phyloP scores from a whole-genome alignment of 1,284 basidiomycete genomes.

The Pascua guehoae region DNA sequence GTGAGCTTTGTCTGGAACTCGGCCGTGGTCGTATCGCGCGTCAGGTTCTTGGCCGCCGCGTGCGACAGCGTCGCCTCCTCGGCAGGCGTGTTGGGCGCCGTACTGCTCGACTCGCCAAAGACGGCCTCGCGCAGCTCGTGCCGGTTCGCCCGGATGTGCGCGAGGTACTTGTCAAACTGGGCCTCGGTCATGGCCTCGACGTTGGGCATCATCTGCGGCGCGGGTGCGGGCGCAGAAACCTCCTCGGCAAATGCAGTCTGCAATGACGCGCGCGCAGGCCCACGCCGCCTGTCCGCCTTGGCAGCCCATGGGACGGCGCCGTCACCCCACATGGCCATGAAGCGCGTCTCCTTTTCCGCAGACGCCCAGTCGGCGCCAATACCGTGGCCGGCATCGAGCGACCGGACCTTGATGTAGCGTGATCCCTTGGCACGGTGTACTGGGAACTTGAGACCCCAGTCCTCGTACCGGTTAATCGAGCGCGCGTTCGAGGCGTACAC shows the following conservation, averaged over 20 bases:
- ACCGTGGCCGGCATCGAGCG: conserved; percentile 37
- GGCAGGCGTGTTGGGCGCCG: conserved; percentile 2
- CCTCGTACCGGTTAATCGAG: conserved; percentile 23
- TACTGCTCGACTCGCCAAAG: background rate
- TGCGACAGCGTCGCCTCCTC: conserved; percentile 15
- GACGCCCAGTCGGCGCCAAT: conserved; percentile 39
- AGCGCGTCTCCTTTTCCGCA: conserved; percentile 46
- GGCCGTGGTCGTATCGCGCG: conserved; percentile 12
- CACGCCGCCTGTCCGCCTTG: conserved; percentile 1
- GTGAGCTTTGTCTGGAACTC: conserved; percentile 29
- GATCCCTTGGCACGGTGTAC: conserved; percentile 32
- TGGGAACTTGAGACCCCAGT: conserved; percentile 47
- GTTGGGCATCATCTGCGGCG: conserved; percentile 29
- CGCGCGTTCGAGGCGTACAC: conserved; percentile 44
- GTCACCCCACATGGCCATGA: conserved; percentile 42
- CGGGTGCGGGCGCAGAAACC: background rate
- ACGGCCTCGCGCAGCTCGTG: conserved; percentile 13
- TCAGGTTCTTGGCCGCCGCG: conserved; percentile 1
- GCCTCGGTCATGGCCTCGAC: conserved; percentile 41
- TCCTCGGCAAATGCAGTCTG: conserved; percentile 4
- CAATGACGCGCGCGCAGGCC: background rate
- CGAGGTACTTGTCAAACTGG: conserved; percentile 41
- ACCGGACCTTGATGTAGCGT: conserved; percentile 37
- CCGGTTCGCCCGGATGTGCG: conserved; percentile 26
- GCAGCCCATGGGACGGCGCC: conserved; percentile 34